Percentiles rank a stretch among this genome's conserved stretches.
Conservation (phyloP, 192 early-diverging fungal species). For the Radiomyces spectabilis region DNA sequence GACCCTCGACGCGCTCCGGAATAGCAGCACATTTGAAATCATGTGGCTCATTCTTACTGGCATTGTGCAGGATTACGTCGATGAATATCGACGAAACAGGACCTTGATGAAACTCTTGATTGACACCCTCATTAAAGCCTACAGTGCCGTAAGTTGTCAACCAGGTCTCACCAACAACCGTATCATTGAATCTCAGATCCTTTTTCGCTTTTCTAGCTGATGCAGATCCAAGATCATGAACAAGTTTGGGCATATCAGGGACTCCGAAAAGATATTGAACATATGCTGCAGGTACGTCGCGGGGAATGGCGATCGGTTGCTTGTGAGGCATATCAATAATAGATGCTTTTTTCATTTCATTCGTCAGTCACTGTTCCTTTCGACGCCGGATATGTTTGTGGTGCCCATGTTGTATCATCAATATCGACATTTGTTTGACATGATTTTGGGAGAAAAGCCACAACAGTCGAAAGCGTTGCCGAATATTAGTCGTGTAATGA, state of each 20-base stretch:
- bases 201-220: no score
- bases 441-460: slow-evolving; percentile 21
- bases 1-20: slow-evolving; percentile 33
- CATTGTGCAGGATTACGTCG: slow-evolving; percentile 43
- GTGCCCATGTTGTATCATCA: slow-evolving; percentile 43
- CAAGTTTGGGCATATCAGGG: no score
- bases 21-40: slow-evolving; percentile 26
- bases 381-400: slow-evolving; percentile 56
- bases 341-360: neutral
- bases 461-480: neutral
- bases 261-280: slow-evolving; percentile 38
- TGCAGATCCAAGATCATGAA: no score
- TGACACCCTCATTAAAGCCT: slow-evolving; percentile 38
- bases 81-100: slow-evolving; percentile 43
- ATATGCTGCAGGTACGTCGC: slow-evolving; percentile 44
- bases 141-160: slow-evolving; percentile 44
- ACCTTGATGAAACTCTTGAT: slow-evolving; percentile 46
- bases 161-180: no score
- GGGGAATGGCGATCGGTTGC: no score
- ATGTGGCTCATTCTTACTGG: slow-evolving; percentile 34
- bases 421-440: slow-evolving; percentile 33
- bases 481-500: slow-evolving; percentile 10
- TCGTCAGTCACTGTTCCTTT: slow-evolving; percentile 42
- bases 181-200: no score
- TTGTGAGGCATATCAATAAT: neutral